Percentiles rank a stretch among this genome's conserved stretches.
Evolutionary conservation across 306 rosid genomes (phyloP).

Genomic region (Mimosa bimucronata): DNA sequence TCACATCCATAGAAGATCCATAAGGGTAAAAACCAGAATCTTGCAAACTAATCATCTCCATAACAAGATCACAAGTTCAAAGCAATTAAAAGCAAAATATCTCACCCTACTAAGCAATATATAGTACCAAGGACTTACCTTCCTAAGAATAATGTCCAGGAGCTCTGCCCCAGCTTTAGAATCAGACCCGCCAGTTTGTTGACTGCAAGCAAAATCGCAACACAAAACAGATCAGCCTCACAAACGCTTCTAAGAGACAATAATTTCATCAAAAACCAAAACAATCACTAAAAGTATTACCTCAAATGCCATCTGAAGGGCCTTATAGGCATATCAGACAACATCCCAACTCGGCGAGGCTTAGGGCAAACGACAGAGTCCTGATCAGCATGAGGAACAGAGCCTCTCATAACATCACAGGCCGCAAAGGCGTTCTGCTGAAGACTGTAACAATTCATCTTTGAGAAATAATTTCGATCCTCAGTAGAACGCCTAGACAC

Average conservation of each 20-base stretch:
- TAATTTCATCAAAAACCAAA: constrained; percentile 15
- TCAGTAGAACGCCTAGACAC: constrained; percentile 68
- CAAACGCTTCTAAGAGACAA: constrained; percentile 12
- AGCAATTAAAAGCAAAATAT: not conserved
- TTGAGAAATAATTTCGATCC: constrained; percentile 38
- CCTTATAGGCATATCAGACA: constrained; percentile 49
- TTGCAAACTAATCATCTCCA: not conserved
- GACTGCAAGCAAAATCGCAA: constrained; percentile 41
- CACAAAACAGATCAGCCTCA: constrained; percentile 23
- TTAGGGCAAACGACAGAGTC: constrained; percentile 78
- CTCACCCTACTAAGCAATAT: not conserved
- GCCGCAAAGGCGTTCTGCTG: constrained; percentile 79
- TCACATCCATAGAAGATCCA: not conserved
- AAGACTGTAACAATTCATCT: constrained; percentile 72
- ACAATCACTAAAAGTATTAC: constrained; percentile 35
- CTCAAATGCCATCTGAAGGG: constrained; percentile 67
- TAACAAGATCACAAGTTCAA: not conserved
- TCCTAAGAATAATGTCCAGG: constrained; percentile 71
- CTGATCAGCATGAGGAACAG: constrained; percentile 52
- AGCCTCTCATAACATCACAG: constrained; percentile 64
- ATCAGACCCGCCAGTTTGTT: constrained; percentile 55
- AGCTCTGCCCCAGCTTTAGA: constrained; percentile 88
- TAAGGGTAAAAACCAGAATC: not conserved
- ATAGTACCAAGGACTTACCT: constrained; percentile 42
- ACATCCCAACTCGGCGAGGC: constrained; percentile 76